Evolutionary conservation across 148 eudicot species (phyloP), one percentile per base, ranked within the genome.

Genomic region (Nepenthes gracilis): DNA sequence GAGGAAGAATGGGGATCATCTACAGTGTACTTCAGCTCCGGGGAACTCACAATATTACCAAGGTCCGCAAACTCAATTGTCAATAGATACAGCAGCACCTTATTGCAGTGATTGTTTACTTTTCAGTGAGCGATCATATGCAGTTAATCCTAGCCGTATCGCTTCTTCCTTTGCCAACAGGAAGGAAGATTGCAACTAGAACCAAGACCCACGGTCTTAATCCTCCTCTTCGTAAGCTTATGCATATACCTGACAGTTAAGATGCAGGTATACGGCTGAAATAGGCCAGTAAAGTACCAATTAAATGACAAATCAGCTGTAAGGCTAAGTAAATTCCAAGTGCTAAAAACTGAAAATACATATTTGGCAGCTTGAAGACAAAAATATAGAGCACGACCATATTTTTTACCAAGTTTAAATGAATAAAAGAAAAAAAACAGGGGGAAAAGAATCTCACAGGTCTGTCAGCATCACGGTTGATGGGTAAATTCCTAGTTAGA

Each of bases 131-230:
- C 66, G 67, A n/a, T 61, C 47, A 62, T 80, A 86, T 9, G 99
- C 99, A 35, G 67, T 63, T n/a, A 79, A 75, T 67, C 99, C 99
- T 45, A 93, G 91, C 95, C 91, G 88, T 62, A 64, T 52, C 5
- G 83, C 66, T 69, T 93, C 89, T 40, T 67, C 54, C 67, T 69
- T 78, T 38, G 61, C 66, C 72, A 40, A 58, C 33, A 5, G 77
- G 79, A 49, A 5, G 53, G 53, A n/a, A n/a, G 53, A 40, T 67
- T 80, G 68, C 71, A 56, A 50, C 13, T 40, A 33, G 69, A 60
- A 38, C 43, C 73, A 6, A 33, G 43, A 12, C 37, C 36, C 14
- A 67, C 55, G 36, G 60, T 57, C 64, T 63, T 63, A 85, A 86
- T 81, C 81, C 82, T 83, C 67, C 65, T 77, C 72, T 72, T 81